Conservation (phyloP, 73 alveolate species). For the Tetrahymena elliotti region DNA sequence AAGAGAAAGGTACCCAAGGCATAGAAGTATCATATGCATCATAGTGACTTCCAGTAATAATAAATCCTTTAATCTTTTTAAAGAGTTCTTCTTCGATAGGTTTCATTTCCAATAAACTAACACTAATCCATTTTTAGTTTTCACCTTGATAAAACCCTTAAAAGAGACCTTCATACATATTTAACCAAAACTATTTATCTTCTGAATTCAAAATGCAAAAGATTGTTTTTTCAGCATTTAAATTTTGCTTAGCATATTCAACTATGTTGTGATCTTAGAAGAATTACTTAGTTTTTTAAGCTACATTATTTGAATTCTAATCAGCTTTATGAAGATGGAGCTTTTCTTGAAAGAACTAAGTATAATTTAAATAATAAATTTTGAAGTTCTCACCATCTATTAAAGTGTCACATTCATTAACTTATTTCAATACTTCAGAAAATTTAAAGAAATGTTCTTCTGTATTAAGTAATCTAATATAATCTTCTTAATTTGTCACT, state of each 20-base stretch:
- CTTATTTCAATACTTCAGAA: not conserved
- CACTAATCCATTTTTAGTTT: not conserved
- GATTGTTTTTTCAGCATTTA: not conserved
- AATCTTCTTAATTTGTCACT: not conserved
- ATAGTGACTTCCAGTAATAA: not conserved
- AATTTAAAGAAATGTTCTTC: not conserved
- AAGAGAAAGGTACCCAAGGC: not conserved
- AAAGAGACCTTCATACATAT: not conserved
- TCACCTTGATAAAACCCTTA: not conserved
- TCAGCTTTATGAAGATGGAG: not conserved
- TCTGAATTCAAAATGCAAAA: not conserved
- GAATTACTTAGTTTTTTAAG: not conserved
- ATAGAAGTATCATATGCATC: not conserved
- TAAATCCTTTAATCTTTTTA: not conserved
- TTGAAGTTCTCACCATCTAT: not conserved
- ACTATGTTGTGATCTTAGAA: not conserved
- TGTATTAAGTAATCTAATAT: not conserved
- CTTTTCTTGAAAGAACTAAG: not conserved
- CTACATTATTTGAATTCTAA: not conserved
- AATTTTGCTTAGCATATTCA: not conserved
- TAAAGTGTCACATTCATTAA: not conserved
- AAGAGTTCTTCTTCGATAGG: not conserved
- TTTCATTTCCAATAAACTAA: not conserved
- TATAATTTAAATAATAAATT: not conserved
- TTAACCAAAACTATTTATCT: not conserved